Evolutionary conservation across 805 yeast genomes (phyloP), one percentile per base, ranked within the genome.

Genomic region (Debaryomyces prosopidis): DNA sequence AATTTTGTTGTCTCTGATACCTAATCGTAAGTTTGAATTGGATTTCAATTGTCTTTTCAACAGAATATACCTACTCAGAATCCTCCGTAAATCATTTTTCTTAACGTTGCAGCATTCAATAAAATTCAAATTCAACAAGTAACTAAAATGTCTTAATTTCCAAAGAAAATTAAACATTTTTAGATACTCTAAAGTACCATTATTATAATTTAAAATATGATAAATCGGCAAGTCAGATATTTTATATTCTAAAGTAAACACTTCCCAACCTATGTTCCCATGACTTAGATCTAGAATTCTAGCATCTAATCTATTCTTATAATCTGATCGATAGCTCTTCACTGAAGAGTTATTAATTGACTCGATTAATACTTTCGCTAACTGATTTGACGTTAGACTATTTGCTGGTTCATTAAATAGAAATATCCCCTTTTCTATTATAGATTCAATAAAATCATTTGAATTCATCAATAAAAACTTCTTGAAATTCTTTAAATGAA

Each of bases 111-210:
- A 60, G 39, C 59, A 58, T 35, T 63, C 67, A 10, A 60, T 44
- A 32, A 51, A 67, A 47, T 57, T 62, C 18, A 56, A 48, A 37
- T 75, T 73, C 46, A 87, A 69, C 44, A 81, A 66, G 54, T 68
- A 75, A 15, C 78, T 76, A 12, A 84, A 75, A 50, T 88, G 84
- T 48, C 84, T 80, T 17, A 92, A 66, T 52, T 85, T 79, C 89
- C 97, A 88, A 34, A 94, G 63, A 57, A 89, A 88, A 54, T 90
- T 89, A 71, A 92, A 94, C 51, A 91, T 79, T 53, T 87, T 78
- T 42, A 89, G 69, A 60, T 92, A 92, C 46, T 63, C 87, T 45
- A 73, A 73, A 39, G 51, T 16, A 66, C 40, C 41, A 33, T 54
- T 51, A 6, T 53, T 51, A 42, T 61, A 52, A 44, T 71, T 48